phyloP scores from a whole-genome alignment of 176 grass and related monocot genomes.

The Oryza nivara region DNA sequence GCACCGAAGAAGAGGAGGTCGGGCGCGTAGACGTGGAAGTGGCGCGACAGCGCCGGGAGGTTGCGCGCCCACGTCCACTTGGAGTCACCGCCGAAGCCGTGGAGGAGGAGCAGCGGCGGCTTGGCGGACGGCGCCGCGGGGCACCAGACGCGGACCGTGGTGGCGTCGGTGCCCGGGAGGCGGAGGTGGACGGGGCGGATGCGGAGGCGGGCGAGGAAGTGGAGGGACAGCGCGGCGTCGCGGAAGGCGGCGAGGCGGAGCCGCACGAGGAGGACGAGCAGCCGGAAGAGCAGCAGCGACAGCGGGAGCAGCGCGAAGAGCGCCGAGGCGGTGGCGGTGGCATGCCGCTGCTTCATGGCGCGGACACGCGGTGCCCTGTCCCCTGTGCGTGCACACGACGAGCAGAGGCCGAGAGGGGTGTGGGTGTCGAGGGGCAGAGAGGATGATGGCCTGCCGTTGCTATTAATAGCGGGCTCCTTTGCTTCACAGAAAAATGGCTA shows the following conservation, averaged over 20 bases:
- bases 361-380: background rate
- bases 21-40: slow-evolving; percentile 74
- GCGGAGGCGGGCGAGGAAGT: slow-evolving; percentile 55
- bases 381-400: background rate
- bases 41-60: slow-evolving; percentile 42
- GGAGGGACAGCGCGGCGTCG: slow-evolving; percentile 64
- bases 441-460: background rate
- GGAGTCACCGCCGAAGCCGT: slow-evolving; percentile 71
- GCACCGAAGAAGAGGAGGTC: slow-evolving; percentile 92
- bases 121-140: slow-evolving; percentile 43
- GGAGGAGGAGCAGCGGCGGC: slow-evolving; percentile 68
- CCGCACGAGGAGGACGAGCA: slow-evolving; percentile 55
- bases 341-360: slow-evolving; percentile 52
- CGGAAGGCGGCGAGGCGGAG: slow-evolving; percentile 60
- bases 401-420: background rate
- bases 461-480: too few relatives aligned
- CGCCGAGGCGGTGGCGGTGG: slow-evolving; percentile 1
- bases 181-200: slow-evolving; percentile 51
- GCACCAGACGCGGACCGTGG: slow-evolving; percentile 79
- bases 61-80: slow-evolving; percentile 71
- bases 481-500: too few relatives aligned
- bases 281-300: slow-evolving; percentile 46
- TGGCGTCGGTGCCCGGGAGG: slow-evolving; percentile 1
- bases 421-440: background rate
- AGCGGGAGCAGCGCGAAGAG: slow-evolving; percentile 47